Evolutionary conservation across 768 basidiomycete genomes (phyloP).

Genomic region (Rhizopogon salebrosus): DNA sequence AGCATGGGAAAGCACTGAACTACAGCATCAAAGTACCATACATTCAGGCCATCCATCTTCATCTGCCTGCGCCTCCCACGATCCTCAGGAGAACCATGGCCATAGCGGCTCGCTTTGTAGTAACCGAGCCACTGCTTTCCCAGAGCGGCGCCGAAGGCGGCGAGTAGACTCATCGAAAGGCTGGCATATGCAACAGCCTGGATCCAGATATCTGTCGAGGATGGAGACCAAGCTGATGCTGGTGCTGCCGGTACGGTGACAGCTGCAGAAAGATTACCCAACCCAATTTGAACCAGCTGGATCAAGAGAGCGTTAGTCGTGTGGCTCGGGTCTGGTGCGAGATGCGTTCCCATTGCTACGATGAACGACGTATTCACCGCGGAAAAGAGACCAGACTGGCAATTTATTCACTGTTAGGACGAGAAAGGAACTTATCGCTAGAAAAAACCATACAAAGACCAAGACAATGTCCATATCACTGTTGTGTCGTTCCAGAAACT

Average conservation of each 20-base stretch:
- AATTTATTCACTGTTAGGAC: background rate
- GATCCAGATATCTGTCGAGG: conserved; percentile 3
- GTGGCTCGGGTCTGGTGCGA: background rate
- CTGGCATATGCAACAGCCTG: conserved; percentile 7
- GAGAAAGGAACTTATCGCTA: background rate
- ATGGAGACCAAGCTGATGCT: background rate
- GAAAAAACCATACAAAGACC: conserved; percentile 1
- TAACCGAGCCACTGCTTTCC: conserved; percentile 5
- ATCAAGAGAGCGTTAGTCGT: background rate
- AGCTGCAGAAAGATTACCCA: background rate
- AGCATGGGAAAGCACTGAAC: conserved; percentile 1
- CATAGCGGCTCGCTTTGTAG: conserved; percentile 1
- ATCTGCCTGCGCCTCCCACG: conserved; percentile 2
- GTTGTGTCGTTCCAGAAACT: conserved; percentile 7
- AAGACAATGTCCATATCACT: conserved; percentile 7
- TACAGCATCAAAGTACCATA: conserved; percentile 4
- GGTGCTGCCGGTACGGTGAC: background rate
- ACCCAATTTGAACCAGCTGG: background rate
- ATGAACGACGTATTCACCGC: conserved; percentile 1
- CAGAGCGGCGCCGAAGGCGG: conserved; percentile 7
- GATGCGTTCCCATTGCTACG: background rate
- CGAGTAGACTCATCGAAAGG: conserved; percentile 7
- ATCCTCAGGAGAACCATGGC: background rate
- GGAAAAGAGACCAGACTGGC: conserved; percentile 2
- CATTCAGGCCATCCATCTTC: conserved; percentile 1